These are phyloP conservation scores for Ceratocystis diversiconidia DNA, from an alignment of 2,329 filamentous ascomycete species.

Conservation along the genomic window DNA sequence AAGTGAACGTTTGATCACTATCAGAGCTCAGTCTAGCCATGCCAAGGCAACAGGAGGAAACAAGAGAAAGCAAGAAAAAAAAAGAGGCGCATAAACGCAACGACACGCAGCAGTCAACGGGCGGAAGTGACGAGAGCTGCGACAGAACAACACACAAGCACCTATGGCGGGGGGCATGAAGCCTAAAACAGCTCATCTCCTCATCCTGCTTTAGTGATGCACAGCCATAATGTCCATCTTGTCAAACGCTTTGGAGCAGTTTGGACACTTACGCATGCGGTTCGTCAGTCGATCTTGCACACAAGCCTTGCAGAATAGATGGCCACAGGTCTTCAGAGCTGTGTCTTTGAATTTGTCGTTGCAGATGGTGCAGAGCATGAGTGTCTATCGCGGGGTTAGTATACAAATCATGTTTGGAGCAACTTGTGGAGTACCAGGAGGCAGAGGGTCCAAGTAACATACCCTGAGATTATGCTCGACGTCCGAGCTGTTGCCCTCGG, in stretches of 20 bases:
- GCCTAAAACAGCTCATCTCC: too few species aligned
- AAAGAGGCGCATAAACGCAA: background rate
- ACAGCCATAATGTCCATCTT: conserved; percentile 74
- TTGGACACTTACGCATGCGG: conserved; percentile 87
- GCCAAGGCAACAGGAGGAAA: background rate
- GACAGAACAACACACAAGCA: too few species aligned
- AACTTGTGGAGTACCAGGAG: background rate
- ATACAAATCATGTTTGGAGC: background rate
- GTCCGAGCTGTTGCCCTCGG: conserved; percentile 63
- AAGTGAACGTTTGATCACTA: background rate
- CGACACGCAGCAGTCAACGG: background rate
- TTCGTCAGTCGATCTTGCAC: conserved; percentile 80
- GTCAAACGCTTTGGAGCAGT: conserved; percentile 84
- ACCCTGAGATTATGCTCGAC: conserved; percentile 79
- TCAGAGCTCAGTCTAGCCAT: background rate
- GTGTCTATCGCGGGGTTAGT: conserved; percentile 10
- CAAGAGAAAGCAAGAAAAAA: background rate
- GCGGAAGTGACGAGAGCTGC: background rate
- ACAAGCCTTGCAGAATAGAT: conserved; percentile 84
- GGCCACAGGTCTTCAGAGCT: conserved; percentile 81
- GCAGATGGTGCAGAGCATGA: conserved; percentile 70
- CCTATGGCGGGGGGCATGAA: too few species aligned
- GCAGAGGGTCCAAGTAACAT: conserved; percentile 29
- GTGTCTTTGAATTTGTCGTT: conserved; percentile 90
- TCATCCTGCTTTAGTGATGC: conserved; percentile 29